Evolutionary conservation across 768 basidiomycete genomes (phyloP), one percentile per base, ranked within the genome.

Genomic region (Russula olivacea): DNA sequence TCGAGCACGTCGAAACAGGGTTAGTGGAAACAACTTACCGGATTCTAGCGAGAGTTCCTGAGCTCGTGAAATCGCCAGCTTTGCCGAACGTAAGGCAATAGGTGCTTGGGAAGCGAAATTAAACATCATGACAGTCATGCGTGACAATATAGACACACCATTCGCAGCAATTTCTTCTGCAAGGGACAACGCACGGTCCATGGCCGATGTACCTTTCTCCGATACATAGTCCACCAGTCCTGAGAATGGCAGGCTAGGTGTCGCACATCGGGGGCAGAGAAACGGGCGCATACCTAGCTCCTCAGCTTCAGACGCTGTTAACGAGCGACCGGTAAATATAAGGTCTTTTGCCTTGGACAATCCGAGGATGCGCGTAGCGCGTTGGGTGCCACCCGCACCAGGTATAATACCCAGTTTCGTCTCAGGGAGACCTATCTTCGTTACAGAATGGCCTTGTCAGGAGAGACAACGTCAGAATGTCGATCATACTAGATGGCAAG

Each of bases 351-450:
- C 88, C 72, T 83, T 89, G 36, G 91, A 80, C 34, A 86, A 73
- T 4, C 93, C 93, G 40, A 95, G 73, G 17, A 95, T 74, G 32
- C 92, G 83, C 4, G 91, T 83, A 4, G 86, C 82, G 32, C 92
- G 82, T 69, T 95, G 93, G 1, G 93, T 94, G 6, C 92, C 93
- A 4, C 93, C 93, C 23, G 91, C 92, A 52, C 92, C 93, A 17
- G 93, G 93, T 50, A 95, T 95, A 60, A 95, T 94, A 9, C 85
- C 93, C 59, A 84, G 76, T 36, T 77, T 75, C 8, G 80, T 88
- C 72, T 95, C 93, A 1, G 94, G 93, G 9, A 98, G 76, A 8
- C 93, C 92, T 54, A 98, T 88, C 75, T 93, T 93, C 57, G 86
- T 85, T 47, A 91, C 92, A 58, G 74, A 71, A 66, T 81, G 77